phyloP scores from a whole-genome alignment of 2,329 filamentous ascomycete genomes.

The Hypoxylon sp. region DNA sequence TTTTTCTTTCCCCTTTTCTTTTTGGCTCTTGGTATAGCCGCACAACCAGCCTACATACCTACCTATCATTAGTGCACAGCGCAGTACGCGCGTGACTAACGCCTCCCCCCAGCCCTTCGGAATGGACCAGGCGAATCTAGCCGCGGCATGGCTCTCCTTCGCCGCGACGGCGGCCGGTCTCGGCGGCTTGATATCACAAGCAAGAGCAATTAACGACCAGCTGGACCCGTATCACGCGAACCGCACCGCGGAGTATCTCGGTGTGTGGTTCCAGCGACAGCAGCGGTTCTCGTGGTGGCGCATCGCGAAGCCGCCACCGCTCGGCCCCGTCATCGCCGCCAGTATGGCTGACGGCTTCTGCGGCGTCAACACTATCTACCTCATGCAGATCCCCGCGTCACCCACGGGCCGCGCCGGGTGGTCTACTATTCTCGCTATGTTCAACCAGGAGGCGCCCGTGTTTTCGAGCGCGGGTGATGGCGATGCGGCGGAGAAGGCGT shows the following conservation, averaged over 20 bases:
- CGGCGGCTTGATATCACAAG: slow-evolving; percentile 59
- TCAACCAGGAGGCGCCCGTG: slow-evolving; percentile 43
- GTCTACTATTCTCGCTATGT: slow-evolving; percentile 49
- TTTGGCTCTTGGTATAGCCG: background rate
- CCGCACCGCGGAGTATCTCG: slow-evolving; percentile 49
- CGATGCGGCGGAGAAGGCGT: slow-evolving; percentile 36
- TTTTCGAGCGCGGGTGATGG: background rate
- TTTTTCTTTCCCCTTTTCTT: background rate
- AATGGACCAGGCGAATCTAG: slow-evolving; percentile 44
- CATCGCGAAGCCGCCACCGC: slow-evolving; percentile 48
- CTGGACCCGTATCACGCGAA: slow-evolving; percentile 55
- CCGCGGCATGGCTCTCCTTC: slow-evolving; percentile 47
- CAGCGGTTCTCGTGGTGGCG: slow-evolving; percentile 44
- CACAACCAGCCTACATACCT: background rate
- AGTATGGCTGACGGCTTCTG: slow-evolving; percentile 50
- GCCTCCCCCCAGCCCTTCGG: slow-evolving; percentile 3
- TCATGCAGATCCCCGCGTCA: slow-evolving; percentile 48
- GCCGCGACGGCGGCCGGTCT: slow-evolving; percentile 44
- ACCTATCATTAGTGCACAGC: background rate
- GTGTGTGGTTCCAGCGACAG: slow-evolving; percentile 51
- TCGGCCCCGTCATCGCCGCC: slow-evolving; percentile 48
- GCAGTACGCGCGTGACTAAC: background rate
- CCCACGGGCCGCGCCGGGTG: slow-evolving; percentile 49
- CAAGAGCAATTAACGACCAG: slow-evolving; percentile 60
- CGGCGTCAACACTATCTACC: slow-evolving; percentile 45